Evolutionary conservation across 352 stramenopile genomes (phyloP).

Genomic region (Aphanomyces euteiches): DNA sequence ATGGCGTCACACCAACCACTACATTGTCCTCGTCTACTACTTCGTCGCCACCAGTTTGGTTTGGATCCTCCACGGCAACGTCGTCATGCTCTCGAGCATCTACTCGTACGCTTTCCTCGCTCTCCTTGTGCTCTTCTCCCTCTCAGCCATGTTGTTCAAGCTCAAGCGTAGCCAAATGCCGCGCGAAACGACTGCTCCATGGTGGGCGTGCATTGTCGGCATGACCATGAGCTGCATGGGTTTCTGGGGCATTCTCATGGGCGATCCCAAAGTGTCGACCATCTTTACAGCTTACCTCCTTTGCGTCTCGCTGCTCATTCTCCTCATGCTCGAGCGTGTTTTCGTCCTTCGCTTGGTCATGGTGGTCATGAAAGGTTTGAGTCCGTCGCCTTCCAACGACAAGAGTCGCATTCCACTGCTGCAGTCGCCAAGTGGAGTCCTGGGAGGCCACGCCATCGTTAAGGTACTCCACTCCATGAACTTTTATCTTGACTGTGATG

Average conservation of each 20-base stretch:
- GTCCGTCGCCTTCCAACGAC: conserved; percentile 36
- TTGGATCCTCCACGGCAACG: conserved; percentile 71
- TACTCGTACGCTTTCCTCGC: conserved; percentile 86
- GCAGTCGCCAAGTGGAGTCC: conserved; percentile 7
- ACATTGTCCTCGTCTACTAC: conserved; percentile 79
- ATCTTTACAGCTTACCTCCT: conserved; percentile 64
- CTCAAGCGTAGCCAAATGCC: conserved; percentile 79
- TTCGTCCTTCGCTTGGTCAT: conserved; percentile 50
- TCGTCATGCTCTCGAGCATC: conserved; percentile 71
- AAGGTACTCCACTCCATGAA: conserved; percentile 33
- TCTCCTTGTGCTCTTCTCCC: conserved; percentile 78
- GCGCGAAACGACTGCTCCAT: conserved; percentile 61
- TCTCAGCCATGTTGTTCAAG: conserved; percentile 83
- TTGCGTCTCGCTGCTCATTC: conserved; percentile 42
- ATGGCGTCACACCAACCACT: conserved; percentile 69
- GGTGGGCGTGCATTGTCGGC: conserved; percentile 47
- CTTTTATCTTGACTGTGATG: conserved; percentile 38
- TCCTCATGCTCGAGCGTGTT: conserved; percentile 63
- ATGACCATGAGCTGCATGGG: conserved; percentile 46
- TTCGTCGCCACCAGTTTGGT: conserved; percentile 66
- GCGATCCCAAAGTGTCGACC: conserved; percentile 41
- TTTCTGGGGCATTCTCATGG: conserved; percentile 52
- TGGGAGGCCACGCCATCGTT: conserved; percentile 44
- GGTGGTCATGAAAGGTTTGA: conserved; percentile 42
- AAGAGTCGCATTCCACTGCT: conserved; percentile 22